phyloP scores from a whole-genome alignment of 1,284 basidiomycete genomes.

The Ustilago nuda region DNA sequence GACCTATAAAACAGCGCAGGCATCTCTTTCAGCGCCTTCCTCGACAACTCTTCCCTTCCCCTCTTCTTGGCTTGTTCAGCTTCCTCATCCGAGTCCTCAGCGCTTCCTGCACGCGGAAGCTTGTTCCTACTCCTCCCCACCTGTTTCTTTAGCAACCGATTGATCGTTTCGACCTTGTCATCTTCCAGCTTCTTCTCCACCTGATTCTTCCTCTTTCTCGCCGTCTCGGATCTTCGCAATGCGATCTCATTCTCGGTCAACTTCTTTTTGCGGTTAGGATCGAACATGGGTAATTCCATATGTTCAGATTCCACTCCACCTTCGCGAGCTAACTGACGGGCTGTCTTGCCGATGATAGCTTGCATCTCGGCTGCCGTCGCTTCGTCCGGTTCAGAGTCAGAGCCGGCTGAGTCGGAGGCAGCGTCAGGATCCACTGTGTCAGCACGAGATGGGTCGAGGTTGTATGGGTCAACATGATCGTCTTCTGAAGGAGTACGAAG shows the following conservation, averaged over 20 bases:
- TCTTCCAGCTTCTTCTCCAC: slow-evolving; percentile 91
- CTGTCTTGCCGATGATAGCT: slow-evolving; percentile 59
- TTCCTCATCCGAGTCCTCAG: slow-evolving; percentile 35
- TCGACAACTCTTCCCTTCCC: slow-evolving; percentile 24
- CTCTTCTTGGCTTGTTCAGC: slow-evolving; percentile 20
- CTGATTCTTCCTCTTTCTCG: slow-evolving; percentile 84
- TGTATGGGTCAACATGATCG: background rate
- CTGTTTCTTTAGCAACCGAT: slow-evolving; percentile 84
- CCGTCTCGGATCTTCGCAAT: slow-evolving; percentile 84
- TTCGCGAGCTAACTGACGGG: slow-evolving; percentile 61
- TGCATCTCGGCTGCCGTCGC: slow-evolving; percentile 39
- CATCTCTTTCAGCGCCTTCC: slow-evolving; percentile 47
- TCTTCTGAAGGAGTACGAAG: slow-evolving; percentile 8
- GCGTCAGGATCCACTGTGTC: slow-evolving; percentile 6
- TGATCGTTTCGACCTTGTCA: slow-evolving; percentile 89
- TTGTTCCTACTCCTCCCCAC: slow-evolving; percentile 61
- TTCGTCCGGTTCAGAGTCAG: slow-evolving; percentile 42
- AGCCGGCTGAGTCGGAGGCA: slow-evolving; percentile 14
- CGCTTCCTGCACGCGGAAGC: slow-evolving; percentile 32
- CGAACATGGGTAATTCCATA: slow-evolving; percentile 60
- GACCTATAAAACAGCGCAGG: slow-evolving; percentile 37
- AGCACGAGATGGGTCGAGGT: slow-evolving; percentile 19
- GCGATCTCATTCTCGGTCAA: slow-evolving; percentile 85
- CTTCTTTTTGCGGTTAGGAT: slow-evolving; percentile 76
- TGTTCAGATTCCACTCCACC: slow-evolving; percentile 48